These are phyloP conservation scores for Punica granatum DNA, from an alignment of 345 rosid species.

Conservation along the genomic window DNA sequence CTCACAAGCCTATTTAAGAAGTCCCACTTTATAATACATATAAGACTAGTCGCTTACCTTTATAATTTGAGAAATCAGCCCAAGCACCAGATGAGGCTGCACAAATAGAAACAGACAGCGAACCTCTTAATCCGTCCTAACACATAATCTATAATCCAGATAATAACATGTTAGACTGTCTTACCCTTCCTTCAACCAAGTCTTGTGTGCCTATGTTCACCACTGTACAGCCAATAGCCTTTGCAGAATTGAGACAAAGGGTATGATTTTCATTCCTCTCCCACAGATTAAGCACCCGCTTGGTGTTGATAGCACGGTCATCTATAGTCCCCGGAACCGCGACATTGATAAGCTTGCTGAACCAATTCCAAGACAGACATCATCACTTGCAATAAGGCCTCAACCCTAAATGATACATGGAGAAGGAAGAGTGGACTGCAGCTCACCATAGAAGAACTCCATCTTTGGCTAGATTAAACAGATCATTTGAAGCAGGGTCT, in stretches of 20 bases:
- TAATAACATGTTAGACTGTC: conserved; percentile 19
- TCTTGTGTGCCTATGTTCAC: conserved; percentile 82
- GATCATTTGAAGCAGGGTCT: conserved; percentile 58
- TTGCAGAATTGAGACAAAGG: conserved; percentile 87
- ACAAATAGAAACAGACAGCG: conserved; percentile 9
- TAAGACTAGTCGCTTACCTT: conserved; percentile 37
- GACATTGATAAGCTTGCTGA: conserved; percentile 85
- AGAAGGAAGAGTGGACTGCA: conserved; percentile 1
- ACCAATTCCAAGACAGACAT: conserved; percentile 15
- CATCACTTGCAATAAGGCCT: not conserved
- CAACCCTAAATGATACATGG: not conserved
- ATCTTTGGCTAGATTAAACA: conserved; percentile 75
- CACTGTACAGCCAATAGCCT: conserved; percentile 84
- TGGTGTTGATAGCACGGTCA: conserved; percentile 84
- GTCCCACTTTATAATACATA: not conserved
- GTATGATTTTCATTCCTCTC: conserved; percentile 96
- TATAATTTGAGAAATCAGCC: conserved; percentile 88
- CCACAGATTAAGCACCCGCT: conserved; percentile 77
- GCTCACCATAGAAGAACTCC: conserved; percentile 81
- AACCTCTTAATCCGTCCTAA: conserved; percentile 7
- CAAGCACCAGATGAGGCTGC: conserved; percentile 87
- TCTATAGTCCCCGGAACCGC: conserved; percentile 91
- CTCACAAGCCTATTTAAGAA: not conserved
- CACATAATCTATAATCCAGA: conserved; percentile 3
- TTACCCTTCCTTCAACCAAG: conserved; percentile 83